A percentile compares a stretch with the other conserved stretches of the same genome.
Evolutionary conservation across 768 basidiomycete species (phyloP).

Genomic region (Podaxis sp.): DNA sequence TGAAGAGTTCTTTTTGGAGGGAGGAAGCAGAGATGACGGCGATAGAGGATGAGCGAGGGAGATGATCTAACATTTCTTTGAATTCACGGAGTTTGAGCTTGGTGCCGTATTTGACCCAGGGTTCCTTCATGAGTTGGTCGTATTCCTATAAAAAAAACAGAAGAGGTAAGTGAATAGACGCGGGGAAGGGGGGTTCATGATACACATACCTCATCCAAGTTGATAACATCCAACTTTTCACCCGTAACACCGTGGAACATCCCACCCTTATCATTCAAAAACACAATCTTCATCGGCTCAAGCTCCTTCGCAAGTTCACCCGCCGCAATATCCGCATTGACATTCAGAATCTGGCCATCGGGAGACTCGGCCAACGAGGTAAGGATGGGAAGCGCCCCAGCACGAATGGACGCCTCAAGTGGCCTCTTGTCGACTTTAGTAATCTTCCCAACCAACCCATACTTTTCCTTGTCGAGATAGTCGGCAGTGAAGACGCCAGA

Average conservation of each 20-base stretch:
- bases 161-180: neutral
- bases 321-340: conserved; percentile 98
- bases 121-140: conserved; percentile 92
- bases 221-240: conserved; percentile 94
- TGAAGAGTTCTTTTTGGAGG: conserved; percentile 97
- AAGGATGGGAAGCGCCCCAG: conserved; percentile 93
- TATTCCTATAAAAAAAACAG: conserved; percentile 62
- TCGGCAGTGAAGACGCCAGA: conserved; percentile 97
- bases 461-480: conserved; percentile 92
- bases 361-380: conserved; percentile 92
- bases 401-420: conserved; percentile 93
- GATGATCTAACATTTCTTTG: conserved; percentile 97
- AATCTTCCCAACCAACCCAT: conserved; percentile 94
- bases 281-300: conserved; percentile 98
- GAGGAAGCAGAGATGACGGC: conserved; percentile 93
- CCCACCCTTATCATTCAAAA: conserved; percentile 97
- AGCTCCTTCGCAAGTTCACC: conserved; percentile 97
- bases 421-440: conserved; percentile 94
- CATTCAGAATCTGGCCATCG: conserved; percentile 98
- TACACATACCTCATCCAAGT: conserved; percentile 81
- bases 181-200: neutral
- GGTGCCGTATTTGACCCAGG: conserved; percentile 99
- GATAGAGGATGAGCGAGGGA: conserved; percentile 96
- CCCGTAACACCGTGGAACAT: conserved; percentile 97
- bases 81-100: conserved; percentile 99